These are phyloP conservation scores for Aspergillus egyptiacus DNA, from an alignment of 495 filamentous ascomycete genomes.

Conservation along the genomic window DNA sequence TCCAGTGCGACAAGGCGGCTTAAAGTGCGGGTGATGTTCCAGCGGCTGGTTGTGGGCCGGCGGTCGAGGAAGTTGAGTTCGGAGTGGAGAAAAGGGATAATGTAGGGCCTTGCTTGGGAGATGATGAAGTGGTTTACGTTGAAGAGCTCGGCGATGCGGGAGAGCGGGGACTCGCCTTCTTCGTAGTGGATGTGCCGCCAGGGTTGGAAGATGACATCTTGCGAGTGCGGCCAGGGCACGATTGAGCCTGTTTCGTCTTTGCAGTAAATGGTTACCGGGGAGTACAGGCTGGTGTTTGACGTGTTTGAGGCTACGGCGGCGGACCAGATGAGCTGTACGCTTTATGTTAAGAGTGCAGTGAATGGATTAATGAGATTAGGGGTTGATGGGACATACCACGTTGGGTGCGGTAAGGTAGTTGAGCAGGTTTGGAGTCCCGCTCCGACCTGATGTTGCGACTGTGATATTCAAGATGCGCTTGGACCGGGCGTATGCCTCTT, in stretches of 20 bases:
- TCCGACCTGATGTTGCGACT: constrained; percentile 64
- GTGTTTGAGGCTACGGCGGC: constrained; percentile 90
- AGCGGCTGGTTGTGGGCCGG: constrained; percentile 49
- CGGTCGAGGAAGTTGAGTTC: constrained; percentile 72
- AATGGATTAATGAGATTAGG: not conserved
- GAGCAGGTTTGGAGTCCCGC: constrained; percentile 76
- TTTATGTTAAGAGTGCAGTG: not conserved
- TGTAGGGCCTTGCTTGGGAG: constrained; percentile 89
- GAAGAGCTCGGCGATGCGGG: constrained; percentile 83
- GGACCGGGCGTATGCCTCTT: constrained; percentile 83
- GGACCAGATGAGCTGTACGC: constrained; percentile 72
- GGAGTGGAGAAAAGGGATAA: constrained; percentile 79
- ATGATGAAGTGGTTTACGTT: constrained; percentile 98
- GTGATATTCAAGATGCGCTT: constrained; percentile 91
- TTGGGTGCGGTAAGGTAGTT: constrained; percentile 95
- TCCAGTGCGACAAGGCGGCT: constrained; percentile 68
- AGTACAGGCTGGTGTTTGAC: constrained; percentile 60
- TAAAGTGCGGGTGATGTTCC: constrained; percentile 54
- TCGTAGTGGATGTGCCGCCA: constrained; percentile 64
- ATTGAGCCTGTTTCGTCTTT: constrained; percentile 76
- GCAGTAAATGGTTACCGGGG: constrained; percentile 67
- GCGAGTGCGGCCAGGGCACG: constrained; percentile 68
- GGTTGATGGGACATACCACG: constrained; percentile 58
- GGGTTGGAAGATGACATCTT: constrained; percentile 60
- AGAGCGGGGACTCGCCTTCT: constrained; percentile 73